These are phyloP conservation scores for Monosporozyma aerobia DNA, from an alignment of 805 yeast species.

Conservation along the genomic window DNA sequence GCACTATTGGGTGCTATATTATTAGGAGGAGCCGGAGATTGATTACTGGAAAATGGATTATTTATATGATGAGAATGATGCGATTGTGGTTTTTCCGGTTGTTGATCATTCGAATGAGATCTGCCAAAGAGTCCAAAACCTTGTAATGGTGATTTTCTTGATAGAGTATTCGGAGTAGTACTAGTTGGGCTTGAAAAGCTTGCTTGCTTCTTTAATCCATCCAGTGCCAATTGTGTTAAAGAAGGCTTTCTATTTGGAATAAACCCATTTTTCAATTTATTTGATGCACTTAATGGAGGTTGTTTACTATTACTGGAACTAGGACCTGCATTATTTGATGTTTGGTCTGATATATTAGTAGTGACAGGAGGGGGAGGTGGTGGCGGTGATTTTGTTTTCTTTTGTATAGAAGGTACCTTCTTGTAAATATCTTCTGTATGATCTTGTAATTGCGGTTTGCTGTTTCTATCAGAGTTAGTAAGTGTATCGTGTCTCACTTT, in stretches of 20 bases:
- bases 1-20: not conserved
- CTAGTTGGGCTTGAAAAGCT: constrained; percentile 12
- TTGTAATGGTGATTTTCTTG: constrained; percentile 28
- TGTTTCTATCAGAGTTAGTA: not conserved
- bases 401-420: not conserved
- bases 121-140: constrained; percentile 26
- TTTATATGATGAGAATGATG: constrained; percentile 8
- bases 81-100: constrained; percentile 11
- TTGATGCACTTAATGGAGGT: not conserved
- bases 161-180: constrained; percentile 12
- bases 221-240: constrained; percentile 24
- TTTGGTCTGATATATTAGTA: not conserved
- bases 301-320: not conserved
- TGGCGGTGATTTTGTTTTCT: not conserved
- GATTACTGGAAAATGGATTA: constrained; percentile 3
- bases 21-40: not conserved
- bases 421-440: not conserved
- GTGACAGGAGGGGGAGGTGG: not conserved
- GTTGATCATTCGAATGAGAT: constrained; percentile 20
- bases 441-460: constrained; percentile 3
- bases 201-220: constrained; percentile 20
- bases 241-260: constrained; percentile 22
- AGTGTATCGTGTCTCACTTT: not conserved
- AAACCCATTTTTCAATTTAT: constrained; percentile 11
- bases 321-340: not conserved